These are phyloP conservation scores for Aureobasidium sp. DNA, from an alignment of 2,329 filamentous ascomycete genomes.

Conservation along the genomic window DNA sequence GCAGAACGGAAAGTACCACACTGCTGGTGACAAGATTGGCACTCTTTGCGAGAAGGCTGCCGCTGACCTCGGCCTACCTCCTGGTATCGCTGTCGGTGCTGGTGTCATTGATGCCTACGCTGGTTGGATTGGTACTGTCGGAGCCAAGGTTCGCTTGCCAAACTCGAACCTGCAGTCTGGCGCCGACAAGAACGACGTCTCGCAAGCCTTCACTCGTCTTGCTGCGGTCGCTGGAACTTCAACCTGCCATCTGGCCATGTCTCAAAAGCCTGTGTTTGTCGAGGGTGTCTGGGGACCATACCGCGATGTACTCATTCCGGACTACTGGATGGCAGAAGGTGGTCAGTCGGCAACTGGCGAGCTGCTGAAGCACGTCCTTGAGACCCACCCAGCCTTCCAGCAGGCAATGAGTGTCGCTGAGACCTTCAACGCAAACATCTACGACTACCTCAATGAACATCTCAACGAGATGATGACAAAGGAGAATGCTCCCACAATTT, in stretches of 20 bases:
- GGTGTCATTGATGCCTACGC: slow-evolving; percentile 98
- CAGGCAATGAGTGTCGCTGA: slow-evolving; percentile 73
- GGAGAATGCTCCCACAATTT: slow-evolving; percentile 64
- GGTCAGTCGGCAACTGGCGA: slow-evolving; percentile 96
- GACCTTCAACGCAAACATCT: slow-evolving; percentile 80
- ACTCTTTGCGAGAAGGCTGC: slow-evolving; percentile 77
- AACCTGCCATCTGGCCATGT: slow-evolving; percentile 96
- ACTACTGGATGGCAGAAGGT: slow-evolving; percentile 95
- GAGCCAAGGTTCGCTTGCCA: slow-evolving; percentile 78
- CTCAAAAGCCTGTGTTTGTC: slow-evolving; percentile 85
- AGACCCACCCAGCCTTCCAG: slow-evolving; percentile 86
- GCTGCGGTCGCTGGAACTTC: slow-evolving; percentile 95
- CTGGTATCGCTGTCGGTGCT: slow-evolving; percentile 86
- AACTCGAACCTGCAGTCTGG: slow-evolving; percentile 58
- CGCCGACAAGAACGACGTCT: slow-evolving; percentile 66
- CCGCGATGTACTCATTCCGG: slow-evolving; percentile 83
- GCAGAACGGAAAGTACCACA: slow-evolving; percentile 86
- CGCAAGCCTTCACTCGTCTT: slow-evolving; percentile 85
- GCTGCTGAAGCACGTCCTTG: slow-evolving; percentile 85
- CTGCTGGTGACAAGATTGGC: slow-evolving; percentile 86
- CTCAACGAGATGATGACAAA: slow-evolving; percentile 68
- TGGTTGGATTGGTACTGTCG: slow-evolving; percentile 98
- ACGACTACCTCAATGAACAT: slow-evolving; percentile 88
- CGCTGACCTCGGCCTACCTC: slow-evolving; percentile 71
- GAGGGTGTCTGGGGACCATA: slow-evolving; percentile 97